Base-by-base conservation (phyloP, 768 basidiomycete genomes). In the Dentipellis sp. region DNA sequence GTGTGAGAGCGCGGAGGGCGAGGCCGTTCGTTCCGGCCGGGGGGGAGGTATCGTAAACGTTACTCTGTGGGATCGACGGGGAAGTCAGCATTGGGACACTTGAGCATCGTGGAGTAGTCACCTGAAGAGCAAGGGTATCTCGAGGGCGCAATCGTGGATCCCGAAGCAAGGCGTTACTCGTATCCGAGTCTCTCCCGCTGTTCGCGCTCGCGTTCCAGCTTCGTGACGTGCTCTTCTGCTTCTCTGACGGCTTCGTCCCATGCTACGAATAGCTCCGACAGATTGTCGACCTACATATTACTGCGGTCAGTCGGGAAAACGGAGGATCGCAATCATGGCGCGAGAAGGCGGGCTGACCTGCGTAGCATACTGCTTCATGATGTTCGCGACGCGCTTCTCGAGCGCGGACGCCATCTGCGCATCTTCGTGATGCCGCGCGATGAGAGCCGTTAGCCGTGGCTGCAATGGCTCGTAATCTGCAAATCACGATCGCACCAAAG, bases 241-340 rank as follows among this genome's bases (percentile, higher is more conserved):
- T 80, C 81, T n/a, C 77, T 74, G 10, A 91, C 68, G 0, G 83
- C 77, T 56, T 91, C 88, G 60, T 92, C 88, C 90, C 91, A 93
- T 12, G 79, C 80, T 7, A 93, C 85, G 58, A 93, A 92, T 19
- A 92, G 72, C 60, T 91, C 89, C 11, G 91, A 92, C 1, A 92
- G 74, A 1, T 82, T 79, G 63, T 91, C 90, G 9, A 90, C 83
- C 90, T 91, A 55, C 40, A 21, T 21, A 50, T 34, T 22, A 50
- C 9, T 14, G 14, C 11, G 17, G 9, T n/a, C 7, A 22, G 1
- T 10, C 19, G n/a, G 29, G 29, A 29, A 29, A 50, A 22, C 48
- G 16, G 21, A 35, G 6, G 22, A 11, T 5, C 10, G 22, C 17
- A 56, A 16, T 7, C 52, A 23, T 5, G n/a, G 56, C 35, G 51